Conservation (phyloP, 2,329 filamentous ascomycete species). For the Helotiales sp. region DNA sequence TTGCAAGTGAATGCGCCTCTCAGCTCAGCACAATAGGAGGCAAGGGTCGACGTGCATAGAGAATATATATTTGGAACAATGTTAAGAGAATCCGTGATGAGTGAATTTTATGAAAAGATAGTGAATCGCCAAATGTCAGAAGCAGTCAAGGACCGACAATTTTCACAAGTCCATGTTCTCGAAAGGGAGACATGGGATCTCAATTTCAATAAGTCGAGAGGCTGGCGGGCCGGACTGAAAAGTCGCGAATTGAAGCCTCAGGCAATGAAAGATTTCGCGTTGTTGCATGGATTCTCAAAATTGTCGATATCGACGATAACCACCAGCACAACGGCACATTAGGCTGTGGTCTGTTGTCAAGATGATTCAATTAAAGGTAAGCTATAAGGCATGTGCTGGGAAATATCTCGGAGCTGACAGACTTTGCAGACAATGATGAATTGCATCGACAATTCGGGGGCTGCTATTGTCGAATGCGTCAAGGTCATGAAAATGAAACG, state of each 20-base stretch:
- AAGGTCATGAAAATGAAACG: constrained; percentile 89
- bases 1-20: neutral
- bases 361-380: constrained; percentile 91
- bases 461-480: constrained; percentile 94
- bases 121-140: constrained; percentile 11
- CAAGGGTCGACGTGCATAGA: constrained; percentile 7
- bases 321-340: constrained; percentile 3
- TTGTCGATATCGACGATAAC: constrained; percentile 7
- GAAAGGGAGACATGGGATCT: neutral
- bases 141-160: constrained; percentile 22
- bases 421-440: constrained; percentile 81
- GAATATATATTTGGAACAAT: constrained; percentile 1
- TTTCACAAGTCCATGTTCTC: neutral
- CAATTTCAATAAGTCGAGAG: constrained; percentile 8
- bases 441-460: constrained; percentile 99
- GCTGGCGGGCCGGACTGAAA: neutral
- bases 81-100: neutral
- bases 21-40: constrained; percentile 10
- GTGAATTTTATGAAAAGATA: constrained; percentile 1
- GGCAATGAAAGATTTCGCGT: constrained; percentile 1
- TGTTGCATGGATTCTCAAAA: constrained; percentile 1
- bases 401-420: neutral
- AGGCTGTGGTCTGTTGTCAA: constrained; percentile 41
- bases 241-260: neutral
- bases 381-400: neutral